phyloP scores from a whole-genome alignment of 106 monocot species.

The Narthecium ossifragum region DNA sequence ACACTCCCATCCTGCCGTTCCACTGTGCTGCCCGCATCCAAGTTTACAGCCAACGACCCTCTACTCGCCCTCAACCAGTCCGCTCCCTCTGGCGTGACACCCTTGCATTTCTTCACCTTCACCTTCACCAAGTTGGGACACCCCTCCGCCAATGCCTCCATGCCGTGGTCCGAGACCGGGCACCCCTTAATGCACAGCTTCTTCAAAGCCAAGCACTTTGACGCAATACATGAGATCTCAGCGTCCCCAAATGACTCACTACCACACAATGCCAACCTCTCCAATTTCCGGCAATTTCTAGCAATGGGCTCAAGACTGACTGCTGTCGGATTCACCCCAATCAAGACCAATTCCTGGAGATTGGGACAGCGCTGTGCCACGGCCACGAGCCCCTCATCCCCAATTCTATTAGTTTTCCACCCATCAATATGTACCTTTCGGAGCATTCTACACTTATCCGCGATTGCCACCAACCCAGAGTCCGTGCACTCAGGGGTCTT shows the following conservation, averaged over 20 bases:
- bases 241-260: slow-evolving; percentile 77
- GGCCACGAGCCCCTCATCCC: slow-evolving; percentile 44
- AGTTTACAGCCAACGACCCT: slow-evolving; percentile 52
- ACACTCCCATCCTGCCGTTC: slow-evolving; percentile 35
- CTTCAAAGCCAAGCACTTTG: slow-evolving; percentile 65
- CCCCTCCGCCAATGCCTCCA: slow-evolving; percentile 61
- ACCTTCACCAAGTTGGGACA: slow-evolving; percentile 84
- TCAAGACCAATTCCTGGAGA: slow-evolving; percentile 72
- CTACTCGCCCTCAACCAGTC: slow-evolving; percentile 54
- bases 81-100: slow-evolving; percentile 53
- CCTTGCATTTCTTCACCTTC: slow-evolving; percentile 77
- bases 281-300: slow-evolving; percentile 45
- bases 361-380: slow-evolving; percentile 45
- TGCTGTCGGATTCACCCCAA: slow-evolving; percentile 78
- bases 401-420: slow-evolving; percentile 76
- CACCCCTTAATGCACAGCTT: slow-evolving; percentile 81
- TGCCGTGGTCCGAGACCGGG: slow-evolving; percentile 65
- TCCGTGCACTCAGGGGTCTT: slow-evolving; percentile 73
- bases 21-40: slow-evolving; percentile 27
- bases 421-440: slow-evolving; percentile 86
- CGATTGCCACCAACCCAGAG: slow-evolving; percentile 33
- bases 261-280: slow-evolving; percentile 57
- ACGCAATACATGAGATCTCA: slow-evolving; percentile 75
- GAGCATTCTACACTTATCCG: slow-evolving; percentile 43
- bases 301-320: slow-evolving; percentile 51